A percentile compares a stretch with the other conserved stretches of the same genome.
Conservation (phyloP, 148 eudicot species). For the Mesembryanthemum crystallinum region DNA sequence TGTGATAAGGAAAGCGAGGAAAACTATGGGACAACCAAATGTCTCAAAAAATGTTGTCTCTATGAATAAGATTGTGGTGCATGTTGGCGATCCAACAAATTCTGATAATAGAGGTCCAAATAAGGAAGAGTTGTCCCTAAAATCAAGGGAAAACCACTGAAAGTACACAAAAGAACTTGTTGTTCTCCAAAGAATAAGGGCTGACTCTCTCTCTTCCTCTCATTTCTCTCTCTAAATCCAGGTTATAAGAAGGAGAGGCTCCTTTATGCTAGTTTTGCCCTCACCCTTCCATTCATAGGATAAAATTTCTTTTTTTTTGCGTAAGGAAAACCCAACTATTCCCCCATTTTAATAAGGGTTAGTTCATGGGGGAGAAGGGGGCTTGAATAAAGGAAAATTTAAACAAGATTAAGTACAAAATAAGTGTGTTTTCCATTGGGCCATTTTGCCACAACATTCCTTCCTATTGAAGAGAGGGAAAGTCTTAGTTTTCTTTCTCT, state of each 20-base stretch:
- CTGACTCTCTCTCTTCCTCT: neutral
- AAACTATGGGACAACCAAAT: neutral
- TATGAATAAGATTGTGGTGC: neutral
- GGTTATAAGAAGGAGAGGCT: constrained; percentile 3
- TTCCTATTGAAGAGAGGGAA: constrained; percentile 19
- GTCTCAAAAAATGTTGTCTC: neutral
- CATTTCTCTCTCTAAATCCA: neutral
- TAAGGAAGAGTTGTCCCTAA: constrained; percentile 3
- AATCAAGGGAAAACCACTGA: constrained; percentile 16
- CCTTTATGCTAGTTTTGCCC: constrained; percentile 13
- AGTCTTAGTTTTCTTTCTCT: constrained; percentile 21
- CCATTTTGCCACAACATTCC: neutral
- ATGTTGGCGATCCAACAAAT: constrained; percentile 2
- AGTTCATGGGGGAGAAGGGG: constrained; percentile 19
- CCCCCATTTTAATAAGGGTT: neutral
- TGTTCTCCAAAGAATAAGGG: constrained; percentile 19
- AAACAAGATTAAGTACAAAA: neutral
- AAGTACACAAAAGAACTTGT: neutral
- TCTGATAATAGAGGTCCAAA: neutral
- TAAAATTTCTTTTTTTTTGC: neutral
- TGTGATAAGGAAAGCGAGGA: neutral
- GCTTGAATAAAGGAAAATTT: neutral
- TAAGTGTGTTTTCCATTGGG: neutral
- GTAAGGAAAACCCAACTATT: constrained; percentile 8
- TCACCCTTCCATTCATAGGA: constrained; percentile 24